Evolutionary conservation across 2,329 filamentous ascomycete species (phyloP).

Genomic region (Botrytis paeoniae): DNA sequence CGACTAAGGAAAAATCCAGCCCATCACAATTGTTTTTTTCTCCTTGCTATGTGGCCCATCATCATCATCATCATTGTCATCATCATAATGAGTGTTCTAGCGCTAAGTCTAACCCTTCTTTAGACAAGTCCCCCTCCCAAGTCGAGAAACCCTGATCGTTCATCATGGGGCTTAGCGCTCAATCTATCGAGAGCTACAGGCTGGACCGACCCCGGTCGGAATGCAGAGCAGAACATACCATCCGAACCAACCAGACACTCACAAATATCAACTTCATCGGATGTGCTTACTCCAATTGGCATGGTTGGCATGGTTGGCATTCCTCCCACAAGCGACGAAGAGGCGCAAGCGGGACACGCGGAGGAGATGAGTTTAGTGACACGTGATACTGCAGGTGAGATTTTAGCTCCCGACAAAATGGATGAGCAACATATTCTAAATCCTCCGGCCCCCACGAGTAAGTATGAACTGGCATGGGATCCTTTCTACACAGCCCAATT

Average conservation of each 20-base stretch:
- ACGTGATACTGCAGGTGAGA: slow-evolving; percentile 20
- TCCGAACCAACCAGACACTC: slow-evolving; percentile 11
- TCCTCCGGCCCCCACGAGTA: slow-evolving; percentile 38
- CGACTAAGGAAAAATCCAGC: slow-evolving; percentile 37
- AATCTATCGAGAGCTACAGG: slow-evolving; percentile 13
- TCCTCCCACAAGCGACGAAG: neutral
- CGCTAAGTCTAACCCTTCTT: slow-evolving; percentile 36
- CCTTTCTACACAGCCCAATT: slow-evolving; percentile 40
- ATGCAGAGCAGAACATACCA: slow-evolving; percentile 2
- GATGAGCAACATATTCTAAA: slow-evolving; percentile 15
- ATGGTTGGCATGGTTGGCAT: neutral
- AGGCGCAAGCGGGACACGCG: neutral
- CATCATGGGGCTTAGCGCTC: slow-evolving; percentile 44
- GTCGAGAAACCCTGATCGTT: slow-evolving; percentile 41
- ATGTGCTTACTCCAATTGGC: slow-evolving; percentile 4
- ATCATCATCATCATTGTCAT: slow-evolving; percentile 23
- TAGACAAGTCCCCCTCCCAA: slow-evolving; percentile 41
- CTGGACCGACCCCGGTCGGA: neutral
- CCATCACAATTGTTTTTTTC: slow-evolving; percentile 32
- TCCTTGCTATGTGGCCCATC: slow-evolving; percentile 30
- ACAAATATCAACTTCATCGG: neutral
- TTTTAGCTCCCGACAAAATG: slow-evolving; percentile 23
- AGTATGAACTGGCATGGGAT: slow-evolving; percentile 40
- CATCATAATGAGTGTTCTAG: slow-evolving; percentile 33
- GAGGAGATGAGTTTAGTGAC: slow-evolving; percentile 9